Percentiles rank a stretch among this genome's conserved stretches.
Evolutionary conservation across 345 rosid species (phyloP).

Genomic region (Eutrema heterophyllum): DNA sequence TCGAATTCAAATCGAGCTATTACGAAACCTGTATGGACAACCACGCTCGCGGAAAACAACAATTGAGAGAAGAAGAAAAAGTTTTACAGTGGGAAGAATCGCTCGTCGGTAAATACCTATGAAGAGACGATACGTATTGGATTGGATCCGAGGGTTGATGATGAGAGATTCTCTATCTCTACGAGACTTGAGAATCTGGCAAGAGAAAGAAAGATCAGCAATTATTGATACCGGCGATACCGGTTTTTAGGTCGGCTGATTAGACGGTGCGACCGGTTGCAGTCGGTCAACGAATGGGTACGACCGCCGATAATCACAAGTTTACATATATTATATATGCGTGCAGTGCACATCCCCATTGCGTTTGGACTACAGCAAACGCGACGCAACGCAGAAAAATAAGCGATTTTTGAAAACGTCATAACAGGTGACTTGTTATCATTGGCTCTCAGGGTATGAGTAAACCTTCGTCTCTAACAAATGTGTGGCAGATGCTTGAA

Average conservation of each 20-base stretch:
- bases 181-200: constrained; percentile 18
- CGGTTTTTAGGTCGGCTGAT: constrained; percentile 26
- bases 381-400: background rate
- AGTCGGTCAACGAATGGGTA: constrained; percentile 27
- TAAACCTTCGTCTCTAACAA: background rate
- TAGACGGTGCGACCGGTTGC: constrained; percentile 37
- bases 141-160: constrained; percentile 23
- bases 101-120: background rate
- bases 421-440: background rate
- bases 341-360: background rate
- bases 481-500: constrained; percentile 25
- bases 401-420: background rate
- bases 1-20: constrained; percentile 1
- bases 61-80: background rate
- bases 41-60: background rate
- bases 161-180: constrained; percentile 25
- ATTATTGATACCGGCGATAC: constrained; percentile 33
- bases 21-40: background rate
- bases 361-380: constrained; percentile 7
- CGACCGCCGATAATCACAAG: constrained; percentile 4
- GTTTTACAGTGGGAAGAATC: background rate
- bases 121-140: background rate
- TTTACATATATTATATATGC: background rate
- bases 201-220: constrained; percentile 8
- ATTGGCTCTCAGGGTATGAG: background rate